A percentile compares a stretch with the other conserved stretches of the same genome.
Conservation (phyloP, 2,329 filamentous ascomycete genomes). For the Daldinia sp. region DNA sequence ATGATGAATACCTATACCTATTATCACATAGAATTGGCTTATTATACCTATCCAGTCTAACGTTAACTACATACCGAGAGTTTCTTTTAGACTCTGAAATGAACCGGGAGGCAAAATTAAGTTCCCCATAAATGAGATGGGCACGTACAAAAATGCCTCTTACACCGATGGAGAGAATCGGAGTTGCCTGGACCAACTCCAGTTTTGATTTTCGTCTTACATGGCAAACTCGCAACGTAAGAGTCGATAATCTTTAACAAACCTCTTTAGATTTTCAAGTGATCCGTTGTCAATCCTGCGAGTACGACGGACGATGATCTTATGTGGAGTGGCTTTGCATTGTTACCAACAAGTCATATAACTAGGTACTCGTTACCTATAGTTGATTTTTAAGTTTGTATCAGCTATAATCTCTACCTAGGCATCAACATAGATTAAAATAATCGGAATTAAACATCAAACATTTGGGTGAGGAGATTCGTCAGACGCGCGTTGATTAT, state of each 20-base stretch:
- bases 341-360: neutral
- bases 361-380: neutral
- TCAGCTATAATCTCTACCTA: neutral
- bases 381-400: neutral
- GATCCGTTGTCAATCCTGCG: slow-evolving; percentile 14
- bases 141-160: slow-evolving; percentile 10
- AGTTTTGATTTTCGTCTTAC: slow-evolving; percentile 16
- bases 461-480: neutral
- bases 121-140: neutral
- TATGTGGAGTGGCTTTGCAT: slow-evolving; percentile 24
- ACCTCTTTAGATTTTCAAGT: slow-evolving; percentile 4
- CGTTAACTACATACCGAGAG: slow-evolving; percentile 1
- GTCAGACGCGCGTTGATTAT: slow-evolving; percentile 34
- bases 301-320: slow-evolving; percentile 26
- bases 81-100: neutral
- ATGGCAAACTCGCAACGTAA: slow-evolving; percentile 23
- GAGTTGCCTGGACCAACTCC: neutral
- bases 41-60: slow-evolving; percentile 13
- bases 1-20: slow-evolving; percentile 21
- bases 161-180: slow-evolving; percentile 10
- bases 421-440: neutral
- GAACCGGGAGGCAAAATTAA: neutral
- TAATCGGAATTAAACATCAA: neutral
- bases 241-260: neutral
- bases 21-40: slow-evolving; percentile 27